These are phyloP conservation scores for Pseudonitzschia multistriata DNA, from an alignment of 108 stramenopile genomes.

Conservation along the genomic window DNA sequence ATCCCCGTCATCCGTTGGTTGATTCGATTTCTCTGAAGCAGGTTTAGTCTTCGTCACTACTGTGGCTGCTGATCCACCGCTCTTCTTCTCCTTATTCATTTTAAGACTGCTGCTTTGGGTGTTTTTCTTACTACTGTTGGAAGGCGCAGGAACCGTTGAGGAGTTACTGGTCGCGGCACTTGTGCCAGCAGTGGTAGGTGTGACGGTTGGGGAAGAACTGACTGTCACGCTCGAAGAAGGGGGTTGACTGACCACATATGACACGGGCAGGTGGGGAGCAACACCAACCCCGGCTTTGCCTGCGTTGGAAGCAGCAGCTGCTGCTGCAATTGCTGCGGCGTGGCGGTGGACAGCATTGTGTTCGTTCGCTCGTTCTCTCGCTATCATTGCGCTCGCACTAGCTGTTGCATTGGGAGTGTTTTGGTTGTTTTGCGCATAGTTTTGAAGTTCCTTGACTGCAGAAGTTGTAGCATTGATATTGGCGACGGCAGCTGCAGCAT, in stretches of 20 bases:
- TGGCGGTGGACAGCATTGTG: neutral
- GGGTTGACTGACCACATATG: neutral
- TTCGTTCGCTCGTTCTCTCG: neutral
- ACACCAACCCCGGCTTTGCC: neutral
- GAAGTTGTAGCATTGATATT: constrained; percentile 5
- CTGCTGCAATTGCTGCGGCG: neutral
- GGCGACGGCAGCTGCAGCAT: constrained; percentile 4
- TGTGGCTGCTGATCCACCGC: neutral
- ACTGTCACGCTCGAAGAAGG: neutral
- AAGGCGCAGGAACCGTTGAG: neutral
- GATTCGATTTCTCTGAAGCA: neutral
- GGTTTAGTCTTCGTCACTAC: neutral
- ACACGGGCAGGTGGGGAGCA: neutral
- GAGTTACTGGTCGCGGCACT: neutral
- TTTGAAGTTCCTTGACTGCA: constrained; percentile 5
- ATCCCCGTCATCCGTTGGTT: constrained; percentile 3
- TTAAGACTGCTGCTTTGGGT: neutral
- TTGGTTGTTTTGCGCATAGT: neutral
- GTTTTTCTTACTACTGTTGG: neutral
- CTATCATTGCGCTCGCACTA: neutral
- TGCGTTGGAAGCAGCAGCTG: neutral
- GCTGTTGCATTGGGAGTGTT: neutral
- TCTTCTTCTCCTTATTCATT: neutral
- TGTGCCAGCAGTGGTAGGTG: neutral
- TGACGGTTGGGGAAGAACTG: neutral